A percentile compares a stretch with the other conserved stretches of the same genome.
These are phyloP conservation scores for Rhododendron williamsianum DNA, from an alignment of 148 eudicot species.

Conservation along the genomic window DNA sequence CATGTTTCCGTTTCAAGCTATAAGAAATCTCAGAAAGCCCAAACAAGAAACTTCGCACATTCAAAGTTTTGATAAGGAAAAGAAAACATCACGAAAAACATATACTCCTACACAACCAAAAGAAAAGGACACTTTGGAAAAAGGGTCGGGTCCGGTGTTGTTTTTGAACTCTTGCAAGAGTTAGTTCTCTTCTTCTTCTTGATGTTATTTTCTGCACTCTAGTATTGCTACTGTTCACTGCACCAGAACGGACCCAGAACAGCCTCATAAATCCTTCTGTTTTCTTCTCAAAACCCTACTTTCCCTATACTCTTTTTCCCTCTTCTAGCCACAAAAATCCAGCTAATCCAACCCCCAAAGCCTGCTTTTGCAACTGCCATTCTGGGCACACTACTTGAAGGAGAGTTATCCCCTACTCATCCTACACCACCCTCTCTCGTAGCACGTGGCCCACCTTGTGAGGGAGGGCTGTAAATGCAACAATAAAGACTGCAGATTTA, in stretches of 20 bases:
- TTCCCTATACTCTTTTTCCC: neutral
- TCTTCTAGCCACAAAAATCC: neutral
- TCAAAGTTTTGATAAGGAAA: neutral
- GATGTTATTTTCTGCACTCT: neutral
- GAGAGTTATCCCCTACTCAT: neutral
- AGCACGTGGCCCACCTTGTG: neutral
- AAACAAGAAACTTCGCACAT: neutral
- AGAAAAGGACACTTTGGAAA: neutral
- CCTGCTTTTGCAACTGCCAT: neutral
- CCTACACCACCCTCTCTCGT: neutral
- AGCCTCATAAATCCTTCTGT: neutral
- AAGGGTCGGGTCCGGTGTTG: neutral
- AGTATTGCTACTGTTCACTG: neutral
- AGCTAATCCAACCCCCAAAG: neutral
- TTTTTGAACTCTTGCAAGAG: neutral
- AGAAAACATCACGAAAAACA: neutral
- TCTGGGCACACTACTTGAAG: neutral
- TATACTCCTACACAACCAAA: neutral
- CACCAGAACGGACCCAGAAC: neutral
- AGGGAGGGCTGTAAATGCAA: neutral
- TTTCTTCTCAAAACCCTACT: neutral
- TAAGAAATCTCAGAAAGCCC: neutral
- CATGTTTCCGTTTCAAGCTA: neutral
- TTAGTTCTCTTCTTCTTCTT: neutral
- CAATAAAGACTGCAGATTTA: neutral